Evolutionary conservation across 164 flowering plant genomes (phyloP).

Genomic region (Nelumbo lutea): DNA sequence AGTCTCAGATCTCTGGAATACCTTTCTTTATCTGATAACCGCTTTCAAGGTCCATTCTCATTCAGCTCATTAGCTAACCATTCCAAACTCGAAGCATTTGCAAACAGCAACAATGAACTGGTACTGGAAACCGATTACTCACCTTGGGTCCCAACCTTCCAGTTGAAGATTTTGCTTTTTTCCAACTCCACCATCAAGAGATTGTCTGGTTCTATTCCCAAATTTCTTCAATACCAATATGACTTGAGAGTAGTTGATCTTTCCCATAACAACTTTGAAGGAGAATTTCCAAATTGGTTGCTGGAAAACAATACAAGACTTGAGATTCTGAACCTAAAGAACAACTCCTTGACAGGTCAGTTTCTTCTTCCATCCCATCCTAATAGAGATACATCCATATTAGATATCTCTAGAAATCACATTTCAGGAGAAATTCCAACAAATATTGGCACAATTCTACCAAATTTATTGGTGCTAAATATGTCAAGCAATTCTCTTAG

Average conservation of each 20-base stretch:
- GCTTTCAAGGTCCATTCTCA: neutral
- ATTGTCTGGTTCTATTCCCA: neutral
- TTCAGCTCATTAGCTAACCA: constrained; percentile 1
- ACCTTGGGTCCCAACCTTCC: neutral
- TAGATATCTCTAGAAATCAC: neutral
- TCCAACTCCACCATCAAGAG: neutral
- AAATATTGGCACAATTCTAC: neutral
- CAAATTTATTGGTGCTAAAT: neutral
- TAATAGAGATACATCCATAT: neutral
- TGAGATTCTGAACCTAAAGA: neutral
- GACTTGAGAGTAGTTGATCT: constrained; percentile 1
- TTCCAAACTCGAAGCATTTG: neutral
- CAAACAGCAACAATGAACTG: neutral
- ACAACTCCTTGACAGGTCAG: neutral
- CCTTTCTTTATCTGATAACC: neutral
- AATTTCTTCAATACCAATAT: neutral
- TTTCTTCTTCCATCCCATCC: neutral
- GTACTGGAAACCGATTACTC: neutral
- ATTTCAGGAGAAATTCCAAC: neutral
- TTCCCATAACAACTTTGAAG: neutral
- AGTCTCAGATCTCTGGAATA: constrained; percentile 3
- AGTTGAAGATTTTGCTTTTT: neutral
- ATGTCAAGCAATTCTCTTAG: neutral
- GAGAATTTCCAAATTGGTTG: constrained; percentile 5
- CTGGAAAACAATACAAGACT: constrained; percentile 3